A percentile compares a stretch with the other conserved stretches of the same genome.
These are phyloP conservation scores for Ganoderma meredithae DNA, from an alignment of 1,284 basidiomycete species.

Conservation along the genomic window DNA sequence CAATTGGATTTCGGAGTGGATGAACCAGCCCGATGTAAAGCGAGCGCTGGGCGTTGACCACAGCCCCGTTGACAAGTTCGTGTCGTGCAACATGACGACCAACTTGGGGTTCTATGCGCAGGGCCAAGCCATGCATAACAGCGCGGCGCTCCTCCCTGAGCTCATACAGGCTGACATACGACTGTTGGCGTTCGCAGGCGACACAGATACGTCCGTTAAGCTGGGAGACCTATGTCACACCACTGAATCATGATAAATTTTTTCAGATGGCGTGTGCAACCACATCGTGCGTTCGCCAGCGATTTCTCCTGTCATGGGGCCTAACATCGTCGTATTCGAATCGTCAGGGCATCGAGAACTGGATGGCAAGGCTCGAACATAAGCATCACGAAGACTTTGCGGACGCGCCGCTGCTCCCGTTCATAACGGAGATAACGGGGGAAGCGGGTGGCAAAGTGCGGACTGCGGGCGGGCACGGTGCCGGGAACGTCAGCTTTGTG, in stretches of 20 bases:
- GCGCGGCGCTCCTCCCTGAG: slow-evolving; percentile 75
- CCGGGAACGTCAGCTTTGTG: slow-evolving; percentile 63
- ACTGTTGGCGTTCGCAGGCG: slow-evolving; percentile 85
- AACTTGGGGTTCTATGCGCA: slow-evolving; percentile 61
- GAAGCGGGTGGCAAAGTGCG: slow-evolving; percentile 49
- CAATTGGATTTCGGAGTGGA: slow-evolving; percentile 81
- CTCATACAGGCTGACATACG: slow-evolving; percentile 80
- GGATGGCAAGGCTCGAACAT: slow-evolving; percentile 70
- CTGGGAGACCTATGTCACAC: not conserved
- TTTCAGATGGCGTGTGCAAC: slow-evolving; percentile 80
- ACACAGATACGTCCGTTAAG: slow-evolving; percentile 54
- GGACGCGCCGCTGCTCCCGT: slow-evolving; percentile 54
- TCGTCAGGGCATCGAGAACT: slow-evolving; percentile 73
- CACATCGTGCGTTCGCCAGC: slow-evolving; percentile 56
- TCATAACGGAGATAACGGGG: slow-evolving; percentile 47
- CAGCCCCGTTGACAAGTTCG: slow-evolving; percentile 58
- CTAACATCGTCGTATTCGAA: slow-evolving; percentile 17
- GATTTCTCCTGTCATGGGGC: slow-evolving; percentile 29
- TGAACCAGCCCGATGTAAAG: slow-evolving; percentile 78
- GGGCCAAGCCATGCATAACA: slow-evolving; percentile 84
- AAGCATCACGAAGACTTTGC: slow-evolving; percentile 70
- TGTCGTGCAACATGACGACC: slow-evolving; percentile 46
- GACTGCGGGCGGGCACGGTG: slow-evolving; percentile 52
- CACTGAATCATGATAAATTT: not conserved
- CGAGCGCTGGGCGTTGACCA: slow-evolving; percentile 74